Evolutionary conservation across 164 flowering plant genomes (phyloP).

Genomic region (Santalum album): DNA sequence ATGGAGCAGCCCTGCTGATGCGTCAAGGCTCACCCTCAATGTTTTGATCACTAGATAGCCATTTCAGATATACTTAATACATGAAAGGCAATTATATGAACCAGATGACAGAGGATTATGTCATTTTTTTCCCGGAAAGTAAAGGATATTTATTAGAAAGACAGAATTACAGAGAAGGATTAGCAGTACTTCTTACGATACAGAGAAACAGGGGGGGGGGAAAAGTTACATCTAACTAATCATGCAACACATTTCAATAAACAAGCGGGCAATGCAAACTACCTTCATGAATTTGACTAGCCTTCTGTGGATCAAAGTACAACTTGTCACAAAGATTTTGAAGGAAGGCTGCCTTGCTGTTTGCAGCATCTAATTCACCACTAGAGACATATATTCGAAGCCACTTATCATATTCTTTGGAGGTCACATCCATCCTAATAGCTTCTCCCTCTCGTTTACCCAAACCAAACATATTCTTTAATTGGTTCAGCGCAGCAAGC

Average conservation of each 20-base stretch:
- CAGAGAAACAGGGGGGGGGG: too few species aligned
- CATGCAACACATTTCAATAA: neutral
- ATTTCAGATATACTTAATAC: too few species aligned
- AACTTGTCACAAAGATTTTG: conserved; percentile 85
- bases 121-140: too few species aligned
- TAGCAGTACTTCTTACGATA: too few species aligned
- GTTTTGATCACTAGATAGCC: too few species aligned
- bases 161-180: too few species aligned
- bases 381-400: conserved; percentile 64
- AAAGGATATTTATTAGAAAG: too few species aligned
- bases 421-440: conserved; percentile 60
- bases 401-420: conserved; percentile 73
- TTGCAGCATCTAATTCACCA: conserved; percentile 71
- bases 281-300: conserved; percentile 94
- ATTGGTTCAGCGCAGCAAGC: conserved; percentile 71
- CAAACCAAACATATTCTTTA: conserved; percentile 85
- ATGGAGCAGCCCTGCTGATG: too few species aligned
- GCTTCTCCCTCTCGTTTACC: conserved; percentile 83
- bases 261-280: conserved; percentile 2
- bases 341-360: conserved; percentile 90
- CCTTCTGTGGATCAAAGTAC: conserved; percentile 81
- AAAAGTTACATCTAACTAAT: neutral
- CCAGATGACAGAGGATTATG: too few species aligned
- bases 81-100: too few species aligned
- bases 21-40: too few species aligned